These are phyloP conservation scores for Cucurbita pepo DNA, from an alignment of 306 rosid species.

Conservation along the genomic window DNA sequence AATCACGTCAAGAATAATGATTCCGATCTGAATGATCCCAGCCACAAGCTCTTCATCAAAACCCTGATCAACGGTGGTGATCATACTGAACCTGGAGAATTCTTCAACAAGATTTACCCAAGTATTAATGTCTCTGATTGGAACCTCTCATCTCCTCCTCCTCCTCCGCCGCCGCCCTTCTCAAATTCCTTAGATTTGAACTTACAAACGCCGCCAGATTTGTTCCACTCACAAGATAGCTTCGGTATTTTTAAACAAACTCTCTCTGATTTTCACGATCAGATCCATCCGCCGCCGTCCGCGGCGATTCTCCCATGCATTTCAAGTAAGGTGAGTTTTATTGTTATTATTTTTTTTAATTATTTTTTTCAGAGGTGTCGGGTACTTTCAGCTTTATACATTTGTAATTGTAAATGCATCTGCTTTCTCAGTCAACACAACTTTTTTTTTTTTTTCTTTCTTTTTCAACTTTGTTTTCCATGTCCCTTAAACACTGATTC, in stretches of 20 bases:
- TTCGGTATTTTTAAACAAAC: constrained; percentile 10
- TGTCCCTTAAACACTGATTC: constrained; percentile 12
- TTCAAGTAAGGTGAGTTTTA: constrained; percentile 27
- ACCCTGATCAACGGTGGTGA: background rate
- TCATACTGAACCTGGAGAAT: background rate
- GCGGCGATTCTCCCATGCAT: constrained; percentile 10
- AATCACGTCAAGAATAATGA: too few relatives aligned
- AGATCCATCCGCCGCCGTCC: constrained; percentile 12
- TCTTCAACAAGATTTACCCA: constrained; percentile 39
- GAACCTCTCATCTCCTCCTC: constrained; percentile 14
- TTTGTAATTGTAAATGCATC: constrained; percentile 9
- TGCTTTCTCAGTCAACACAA: constrained; percentile 19
- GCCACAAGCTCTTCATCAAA: too few relatives aligned
- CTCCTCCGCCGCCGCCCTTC: constrained; percentile 10
- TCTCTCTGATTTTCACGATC: constrained; percentile 15
- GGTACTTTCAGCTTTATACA: constrained; percentile 35
- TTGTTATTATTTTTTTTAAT: background rate
- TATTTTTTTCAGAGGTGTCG: background rate
- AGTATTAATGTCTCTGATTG: constrained; percentile 48
- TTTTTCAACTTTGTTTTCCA: background rate
- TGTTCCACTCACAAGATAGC: constrained; percentile 21
- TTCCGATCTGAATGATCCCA: too few relatives aligned
- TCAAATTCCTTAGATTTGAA: constrained; percentile 28
- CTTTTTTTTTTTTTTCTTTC: constrained; percentile 6
- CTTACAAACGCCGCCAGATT: constrained; percentile 28